Base-by-base conservation (phyloP, 1,139 yeast species). In the Nakaseomyces glabratus region DNA sequence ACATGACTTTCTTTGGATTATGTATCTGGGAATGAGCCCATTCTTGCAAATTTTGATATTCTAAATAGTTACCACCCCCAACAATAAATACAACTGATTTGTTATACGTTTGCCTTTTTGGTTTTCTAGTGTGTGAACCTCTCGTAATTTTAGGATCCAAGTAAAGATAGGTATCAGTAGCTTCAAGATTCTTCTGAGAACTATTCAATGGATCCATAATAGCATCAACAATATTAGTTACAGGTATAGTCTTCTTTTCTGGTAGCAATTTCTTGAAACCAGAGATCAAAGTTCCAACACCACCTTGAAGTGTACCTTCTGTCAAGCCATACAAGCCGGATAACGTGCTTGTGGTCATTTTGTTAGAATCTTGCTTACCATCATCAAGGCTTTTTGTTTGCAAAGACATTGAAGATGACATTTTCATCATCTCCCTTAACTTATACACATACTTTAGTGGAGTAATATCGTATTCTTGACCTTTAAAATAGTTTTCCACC, bases 61-160 rank as follows among this genome's bases (percentile, higher is more conserved):
- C 99, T 45, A 84, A 65, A 55, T 86, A 90, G 58, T 84, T 88
- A 32, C 97, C 98, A 21, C 98, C 98, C 14, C 98, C 99, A 40
- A 93, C 88, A 34, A 86, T 82, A 57, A 90, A 93, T 12, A 90
- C 94, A 37, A 84, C 64, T 3, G 94, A 76, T 46, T 85, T 93
- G 42, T 73, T 76, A 55, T 82, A 85, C 10, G 78, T 65, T 49
- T 80, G 86, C 54, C 95, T 75, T 56, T 78, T 81, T 23, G 97
- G 96, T 26, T 88, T 93, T 48, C 82, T 77, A 6, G 94, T 73
- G 48, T 81, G 88, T 2, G 94, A 80, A 4, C 97, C 97, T 46
- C 97, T 72, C 4, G 84, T 76, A 31, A 69, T 63, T 47, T 76
- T 78, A 18, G 98, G 96, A 57, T 90, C 97, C 52, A 84, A 81